Conservation (phyloP, 1,284 basidiomycete species). For the Afroboletus lepidellus region DNA sequence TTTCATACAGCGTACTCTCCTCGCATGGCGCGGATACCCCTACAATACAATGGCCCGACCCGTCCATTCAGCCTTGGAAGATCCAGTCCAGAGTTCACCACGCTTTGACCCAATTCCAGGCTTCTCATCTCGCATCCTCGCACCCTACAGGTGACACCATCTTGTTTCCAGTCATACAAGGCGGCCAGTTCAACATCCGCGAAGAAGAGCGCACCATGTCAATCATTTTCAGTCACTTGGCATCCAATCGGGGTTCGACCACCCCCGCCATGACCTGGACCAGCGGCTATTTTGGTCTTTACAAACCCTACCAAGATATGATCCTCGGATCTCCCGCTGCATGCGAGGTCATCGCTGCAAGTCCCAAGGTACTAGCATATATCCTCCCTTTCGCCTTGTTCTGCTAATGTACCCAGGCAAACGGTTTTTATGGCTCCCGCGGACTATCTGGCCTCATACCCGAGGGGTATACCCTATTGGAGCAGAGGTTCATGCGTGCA, state of each 20-base stretch:
- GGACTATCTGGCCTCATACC: slow-evolving; percentile 93
- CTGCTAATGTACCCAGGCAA: slow-evolving; percentile 58
- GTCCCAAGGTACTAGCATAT: slow-evolving; percentile 66
- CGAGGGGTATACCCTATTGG: slow-evolving; percentile 90
- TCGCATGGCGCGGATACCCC: slow-evolving; percentile 31
- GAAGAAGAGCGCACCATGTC: slow-evolving; percentile 76
- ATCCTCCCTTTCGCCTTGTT: not conserved
- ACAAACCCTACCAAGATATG: slow-evolving; percentile 76
- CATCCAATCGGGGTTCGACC: slow-evolving; percentile 11
- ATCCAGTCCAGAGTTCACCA: slow-evolving; percentile 53
- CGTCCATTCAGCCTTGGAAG: slow-evolving; percentile 54
- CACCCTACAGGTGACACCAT: slow-evolving; percentile 45
- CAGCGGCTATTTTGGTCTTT: slow-evolving; percentile 93
- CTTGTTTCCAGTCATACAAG: slow-evolving; percentile 82
- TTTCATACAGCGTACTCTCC: slow-evolving; percentile 61
- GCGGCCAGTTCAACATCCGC: slow-evolving; percentile 76
- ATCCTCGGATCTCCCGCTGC: slow-evolving; percentile 64
- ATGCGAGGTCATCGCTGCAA: slow-evolving; percentile 80
- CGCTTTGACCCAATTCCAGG: slow-evolving; percentile 53
- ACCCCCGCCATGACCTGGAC: slow-evolving; percentile 73
- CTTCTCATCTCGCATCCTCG: slow-evolving; percentile 34
- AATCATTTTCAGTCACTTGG: slow-evolving; percentile 53
- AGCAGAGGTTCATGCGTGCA: slow-evolving; percentile 79
- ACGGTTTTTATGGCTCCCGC: slow-evolving; percentile 90
- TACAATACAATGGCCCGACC: slow-evolving; percentile 60